Evolutionary conservation across 2,329 filamentous ascomycete species (phyloP).

Genomic region (Camptophora hylomeconis): DNA sequence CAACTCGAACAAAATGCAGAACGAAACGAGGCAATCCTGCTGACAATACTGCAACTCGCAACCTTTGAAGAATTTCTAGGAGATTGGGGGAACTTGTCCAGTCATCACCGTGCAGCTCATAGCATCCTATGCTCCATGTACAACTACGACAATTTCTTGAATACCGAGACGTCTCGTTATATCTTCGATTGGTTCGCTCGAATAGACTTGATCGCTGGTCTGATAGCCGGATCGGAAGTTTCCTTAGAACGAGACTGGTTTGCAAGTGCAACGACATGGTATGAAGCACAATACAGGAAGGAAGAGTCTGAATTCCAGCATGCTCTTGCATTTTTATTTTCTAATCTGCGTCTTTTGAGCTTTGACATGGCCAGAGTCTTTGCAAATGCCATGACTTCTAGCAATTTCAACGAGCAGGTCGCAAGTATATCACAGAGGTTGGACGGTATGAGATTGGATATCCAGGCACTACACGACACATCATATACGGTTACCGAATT

Average conservation of each 20-base stretch:
- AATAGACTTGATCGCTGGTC: constrained; percentile 72
- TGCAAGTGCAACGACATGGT: constrained; percentile 48
- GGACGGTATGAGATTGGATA: constrained; percentile 30
- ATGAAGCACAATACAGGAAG: constrained; percentile 43
- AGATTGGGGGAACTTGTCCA: constrained; percentile 87
- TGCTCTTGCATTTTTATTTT: background rate
- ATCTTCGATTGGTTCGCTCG: constrained; percentile 81
- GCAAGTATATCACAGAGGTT: constrained; percentile 34
- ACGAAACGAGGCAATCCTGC: constrained; percentile 58
- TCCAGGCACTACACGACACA: constrained; percentile 52
- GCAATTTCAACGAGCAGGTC: constrained; percentile 54
- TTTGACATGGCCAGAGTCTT: constrained; percentile 72
- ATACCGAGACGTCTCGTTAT: constrained; percentile 56
- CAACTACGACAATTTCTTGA: constrained; percentile 60
- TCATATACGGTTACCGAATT: constrained; percentile 53
- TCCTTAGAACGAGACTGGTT: constrained; percentile 72
- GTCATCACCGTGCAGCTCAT: constrained; percentile 81
- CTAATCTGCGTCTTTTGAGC: constrained; percentile 48
- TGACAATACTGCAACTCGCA: constrained; percentile 83
- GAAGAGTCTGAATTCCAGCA: background rate
- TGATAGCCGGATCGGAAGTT: constrained; percentile 68
- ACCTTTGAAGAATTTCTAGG: constrained; percentile 94
- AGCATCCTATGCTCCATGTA: constrained; percentile 68
- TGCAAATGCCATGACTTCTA: constrained; percentile 35
- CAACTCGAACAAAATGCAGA: constrained; percentile 59